Evolutionary conservation across 768 basidiomycete species (phyloP).

Genomic region (Neoboletus subvelutipes): DNA sequence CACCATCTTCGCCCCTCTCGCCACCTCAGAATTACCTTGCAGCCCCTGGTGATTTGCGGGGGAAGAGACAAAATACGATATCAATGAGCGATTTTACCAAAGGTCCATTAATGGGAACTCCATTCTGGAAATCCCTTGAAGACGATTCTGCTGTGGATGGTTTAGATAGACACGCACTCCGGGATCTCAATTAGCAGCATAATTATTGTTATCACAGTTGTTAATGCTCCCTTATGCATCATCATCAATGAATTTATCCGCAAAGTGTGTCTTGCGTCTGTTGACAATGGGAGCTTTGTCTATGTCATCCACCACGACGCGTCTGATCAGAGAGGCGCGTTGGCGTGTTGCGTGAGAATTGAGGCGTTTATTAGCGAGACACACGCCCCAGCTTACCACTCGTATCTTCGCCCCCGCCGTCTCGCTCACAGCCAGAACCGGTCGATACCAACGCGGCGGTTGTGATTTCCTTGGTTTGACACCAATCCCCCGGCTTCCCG

Average conservation of each 20-base stretch:
- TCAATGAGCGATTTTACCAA: neutral
- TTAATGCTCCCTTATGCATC: constrained; percentile 8
- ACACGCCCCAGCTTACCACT: constrained; percentile 4
- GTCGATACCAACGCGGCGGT: neutral
- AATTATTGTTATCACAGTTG: neutral
- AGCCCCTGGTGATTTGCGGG: neutral
- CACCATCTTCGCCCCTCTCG: constrained; percentile 61
- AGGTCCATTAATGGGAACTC: neutral
- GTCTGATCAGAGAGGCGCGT: constrained; percentile 15
- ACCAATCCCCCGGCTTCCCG: neutral
- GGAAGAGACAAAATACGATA: constrained; percentile 7
- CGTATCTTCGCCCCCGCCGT: constrained; percentile 4
- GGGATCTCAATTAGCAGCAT: constrained; percentile 24
- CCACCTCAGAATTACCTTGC: constrained; percentile 49
- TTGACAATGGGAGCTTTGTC: neutral
- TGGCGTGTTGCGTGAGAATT: constrained; percentile 28
- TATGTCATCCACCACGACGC: constrained; percentile 15
- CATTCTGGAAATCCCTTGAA: constrained; percentile 13
- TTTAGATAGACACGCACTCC: constrained; percentile 26
- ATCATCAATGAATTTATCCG: neutral
- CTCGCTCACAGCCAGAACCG: neutral
- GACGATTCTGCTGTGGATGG: constrained; percentile 8
- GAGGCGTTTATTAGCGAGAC: constrained; percentile 11
- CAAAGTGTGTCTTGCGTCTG: neutral
- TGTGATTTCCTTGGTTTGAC: constrained; percentile 6